These are phyloP conservation scores for Candida insectorum DNA, from an alignment of 805 yeast species.

Conservation along the genomic window DNA sequence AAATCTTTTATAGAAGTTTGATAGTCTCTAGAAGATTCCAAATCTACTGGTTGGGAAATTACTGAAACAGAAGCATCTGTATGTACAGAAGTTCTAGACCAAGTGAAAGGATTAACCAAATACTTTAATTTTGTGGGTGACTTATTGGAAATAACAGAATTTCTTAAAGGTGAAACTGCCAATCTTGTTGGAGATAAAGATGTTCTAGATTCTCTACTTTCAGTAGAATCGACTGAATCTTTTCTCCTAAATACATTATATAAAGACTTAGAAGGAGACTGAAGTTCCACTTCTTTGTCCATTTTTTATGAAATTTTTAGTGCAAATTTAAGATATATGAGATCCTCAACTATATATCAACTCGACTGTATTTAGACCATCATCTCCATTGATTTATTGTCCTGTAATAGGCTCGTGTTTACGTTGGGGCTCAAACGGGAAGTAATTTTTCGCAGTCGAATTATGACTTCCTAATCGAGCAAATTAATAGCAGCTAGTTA, in stretches of 20 bases:
- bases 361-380: too few relatives aligned
- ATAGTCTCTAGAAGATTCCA: neutral
- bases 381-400: too few relatives aligned
- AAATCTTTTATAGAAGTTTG: conserved; percentile 27
- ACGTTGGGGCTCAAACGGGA: too few relatives aligned
- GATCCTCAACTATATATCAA: too few relatives aligned
- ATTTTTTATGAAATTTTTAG: too few relatives aligned
- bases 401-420: too few relatives aligned
- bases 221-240: conserved; percentile 19
- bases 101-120: conserved; percentile 7
- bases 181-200: neutral
- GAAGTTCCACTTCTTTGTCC: conserved; percentile 9
- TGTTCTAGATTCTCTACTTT: conserved; percentile 1
- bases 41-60: conserved; percentile 1
- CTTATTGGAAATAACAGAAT: neutral
- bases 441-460: too few relatives aligned
- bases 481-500: too few relatives aligned
- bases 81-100: conserved; percentile 17
- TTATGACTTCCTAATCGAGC: too few relatives aligned
- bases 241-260: conserved; percentile 21
- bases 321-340: too few relatives aligned
- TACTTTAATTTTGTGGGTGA: conserved; percentile 3
- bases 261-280: conserved; percentile 26
- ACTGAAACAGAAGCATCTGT: conserved; percentile 4
- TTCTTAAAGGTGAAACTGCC: conserved; percentile 6